These are phyloP conservation scores for Musa itinerans DNA, from an alignment of 176 grass and related monocot species.

Conservation along the genomic window DNA sequence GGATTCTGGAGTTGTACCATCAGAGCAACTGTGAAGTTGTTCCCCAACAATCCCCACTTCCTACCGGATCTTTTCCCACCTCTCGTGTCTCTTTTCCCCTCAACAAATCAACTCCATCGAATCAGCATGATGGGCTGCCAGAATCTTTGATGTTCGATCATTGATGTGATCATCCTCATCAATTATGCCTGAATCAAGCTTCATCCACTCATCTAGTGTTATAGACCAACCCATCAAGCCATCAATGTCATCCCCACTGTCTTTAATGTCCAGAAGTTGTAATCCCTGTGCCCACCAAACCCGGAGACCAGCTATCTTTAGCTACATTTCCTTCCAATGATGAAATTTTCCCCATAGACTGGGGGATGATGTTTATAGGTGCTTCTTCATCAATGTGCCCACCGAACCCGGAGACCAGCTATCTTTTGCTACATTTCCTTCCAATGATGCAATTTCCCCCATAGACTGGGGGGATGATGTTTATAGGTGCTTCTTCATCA, in stretches of 20 bases:
- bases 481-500: conserved; percentile 79
- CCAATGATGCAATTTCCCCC: conserved; percentile 63
- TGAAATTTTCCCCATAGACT: conserved; percentile 64
- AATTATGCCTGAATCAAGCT: conserved; percentile 73
- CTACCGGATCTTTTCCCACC: conserved; percentile 58
- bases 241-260: conserved; percentile 56
- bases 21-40: conserved; percentile 88
- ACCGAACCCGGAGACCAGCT: conserved; percentile 61
- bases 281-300: conserved; percentile 90
- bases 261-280: conserved; percentile 79
- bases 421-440: conserved; percentile 57
- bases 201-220: conserved; percentile 93
- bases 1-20: conserved; percentile 93
- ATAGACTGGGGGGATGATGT: conserved; percentile 47
- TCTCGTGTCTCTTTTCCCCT: conserved; percentile 36
- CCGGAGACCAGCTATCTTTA: conserved; percentile 45
- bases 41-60: conserved; percentile 86
- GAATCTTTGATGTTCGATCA: conserved; percentile 74
- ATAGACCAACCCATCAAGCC: conserved; percentile 89
- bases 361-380: conserved; percentile 52
- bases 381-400: conserved; percentile 65
- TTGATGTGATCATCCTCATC: conserved; percentile 68
- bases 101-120: conserved; percentile 65
- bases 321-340: conserved; percentile 59
- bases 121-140: conserved; percentile 95